These are phyloP conservation scores for Phaffomyces thermotolerans DNA, from an alignment of 805 yeast species.

Conservation along the genomic window DNA sequence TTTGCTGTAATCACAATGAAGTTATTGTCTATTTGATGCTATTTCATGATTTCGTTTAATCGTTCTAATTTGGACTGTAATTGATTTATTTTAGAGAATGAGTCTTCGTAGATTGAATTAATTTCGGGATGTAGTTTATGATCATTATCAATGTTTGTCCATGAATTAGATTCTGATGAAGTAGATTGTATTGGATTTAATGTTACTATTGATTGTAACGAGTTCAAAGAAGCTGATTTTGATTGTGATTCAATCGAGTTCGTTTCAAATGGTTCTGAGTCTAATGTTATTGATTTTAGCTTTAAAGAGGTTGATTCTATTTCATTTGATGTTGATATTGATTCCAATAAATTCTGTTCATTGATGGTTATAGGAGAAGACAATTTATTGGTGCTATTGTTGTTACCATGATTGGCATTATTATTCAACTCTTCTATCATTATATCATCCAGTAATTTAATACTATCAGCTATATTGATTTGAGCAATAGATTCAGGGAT, in stretches of 20 bases:
- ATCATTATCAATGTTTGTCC: not conserved
- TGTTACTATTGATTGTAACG: constrained; percentile 14
- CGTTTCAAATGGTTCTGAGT: no score
- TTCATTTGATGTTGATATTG: constrained; percentile 9
- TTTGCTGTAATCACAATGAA: not conserved
- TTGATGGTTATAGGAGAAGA: constrained; percentile 16
- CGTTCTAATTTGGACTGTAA: constrained; percentile 23
- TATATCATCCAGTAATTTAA: constrained; percentile 28
- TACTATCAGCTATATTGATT: constrained; percentile 33
- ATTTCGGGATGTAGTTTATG: constrained; percentile 37
- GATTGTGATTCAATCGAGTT: not conserved
- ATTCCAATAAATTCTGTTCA: constrained; percentile 9
- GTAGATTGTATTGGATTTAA: not conserved
- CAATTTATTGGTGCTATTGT: constrained; percentile 3
- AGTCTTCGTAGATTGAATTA: constrained; percentile 49
- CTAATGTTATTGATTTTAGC: no score
- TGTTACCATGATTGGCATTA: not conserved
- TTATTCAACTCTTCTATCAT: constrained; percentile 20
- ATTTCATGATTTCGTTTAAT: constrained; percentile 11
- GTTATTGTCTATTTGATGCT: constrained; percentile 1
- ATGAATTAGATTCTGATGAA: not conserved
- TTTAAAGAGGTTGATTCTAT: constrained; percentile 19
- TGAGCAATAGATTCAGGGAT: constrained; percentile 35
- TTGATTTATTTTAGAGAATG: constrained; percentile 40
- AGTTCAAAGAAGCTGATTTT: constrained; percentile 18